Conservation (phyloP, 2,329 filamentous ascomycete genomes). For the Paramyrothecium roridum region DNA sequence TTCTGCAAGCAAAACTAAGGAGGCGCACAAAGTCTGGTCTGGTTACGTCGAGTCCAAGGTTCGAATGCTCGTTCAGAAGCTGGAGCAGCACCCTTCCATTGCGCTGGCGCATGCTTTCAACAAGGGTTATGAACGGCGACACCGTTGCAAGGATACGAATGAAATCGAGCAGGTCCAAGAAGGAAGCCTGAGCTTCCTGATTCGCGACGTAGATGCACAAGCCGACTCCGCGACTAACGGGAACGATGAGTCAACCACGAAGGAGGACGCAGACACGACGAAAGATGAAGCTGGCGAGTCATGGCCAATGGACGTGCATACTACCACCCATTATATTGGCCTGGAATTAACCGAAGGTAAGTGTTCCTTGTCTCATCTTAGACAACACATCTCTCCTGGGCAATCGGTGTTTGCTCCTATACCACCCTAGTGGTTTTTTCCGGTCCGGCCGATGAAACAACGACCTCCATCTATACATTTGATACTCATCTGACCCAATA, state of each 20-base stretch:
- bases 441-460: not conserved
- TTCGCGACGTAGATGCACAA: constrained; percentile 34
- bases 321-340: constrained; percentile 92
- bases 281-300: constrained; percentile 8
- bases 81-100: constrained; percentile 79
- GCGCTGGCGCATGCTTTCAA: constrained; percentile 86
- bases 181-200: constrained; percentile 46
- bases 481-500: constrained; percentile 31
- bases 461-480: not conserved
- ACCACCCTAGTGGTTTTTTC: not conserved
- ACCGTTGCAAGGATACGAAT: constrained; percentile 59
- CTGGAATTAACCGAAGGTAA: constrained; percentile 74
- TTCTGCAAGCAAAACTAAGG: constrained; percentile 76
- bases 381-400: not conserved
- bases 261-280: constrained; percentile 8
- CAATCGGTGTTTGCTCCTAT: not conserved
- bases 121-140: constrained; percentile 83
- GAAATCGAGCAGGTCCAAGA: constrained; percentile 52
- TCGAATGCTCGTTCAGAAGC: constrained; percentile 74
- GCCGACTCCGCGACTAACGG: constrained; percentile 27
- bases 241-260: constrained; percentile 36
- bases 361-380: constrained; percentile 22
- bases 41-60: constrained; percentile 94
- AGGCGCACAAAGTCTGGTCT: constrained; percentile 82
- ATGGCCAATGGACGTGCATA: constrained; percentile 59